Percentiles rank a stretch among this genome's conserved stretches.
These are phyloP conservation scores for Saturnispora serradocipensis DNA, from an alignment of 805 yeast genomes.

Conservation along the genomic window DNA sequence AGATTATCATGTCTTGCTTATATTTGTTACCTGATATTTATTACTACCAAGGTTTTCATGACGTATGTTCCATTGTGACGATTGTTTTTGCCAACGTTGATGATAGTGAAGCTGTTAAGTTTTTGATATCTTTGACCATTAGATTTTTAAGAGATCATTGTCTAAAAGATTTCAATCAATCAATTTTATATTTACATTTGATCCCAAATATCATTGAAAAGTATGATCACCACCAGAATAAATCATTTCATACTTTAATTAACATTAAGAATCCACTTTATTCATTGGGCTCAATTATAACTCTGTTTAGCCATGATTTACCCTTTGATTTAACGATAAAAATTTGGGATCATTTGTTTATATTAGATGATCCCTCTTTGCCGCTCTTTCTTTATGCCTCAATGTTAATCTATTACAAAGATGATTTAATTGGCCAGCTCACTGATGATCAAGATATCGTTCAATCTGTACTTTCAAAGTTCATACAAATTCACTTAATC, in stretches of 20 bases:
- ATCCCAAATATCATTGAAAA: constrained; percentile 52
- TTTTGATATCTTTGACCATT: constrained; percentile 50
- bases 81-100: constrained; percentile 34
- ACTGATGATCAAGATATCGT: constrained; percentile 11
- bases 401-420: constrained; percentile 38
- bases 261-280: constrained; percentile 45
- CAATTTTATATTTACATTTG: constrained; percentile 55
- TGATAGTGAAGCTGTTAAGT: constrained; percentile 27
- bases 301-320: constrained; percentile 69
- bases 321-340: constrained; percentile 39
- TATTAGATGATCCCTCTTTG: constrained; percentile 43
- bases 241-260: constrained; percentile 31
- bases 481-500: constrained; percentile 22
- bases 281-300: constrained; percentile 68
- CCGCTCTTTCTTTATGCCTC: constrained; percentile 56
- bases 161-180: constrained; percentile 58
- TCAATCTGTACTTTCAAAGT: constrained; percentile 22
- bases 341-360: constrained; percentile 63
- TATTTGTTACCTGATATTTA: constrained; percentile 51
- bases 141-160: constrained; percentile 74
- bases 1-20: constrained; percentile 44
- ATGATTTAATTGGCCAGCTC: constrained; percentile 30
- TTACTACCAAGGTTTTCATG: constrained; percentile 93
- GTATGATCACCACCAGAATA: constrained; percentile 32
- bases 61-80: constrained; percentile 61